Percentiles rank a stretch among this genome's conserved stretches.
phyloP scores from a whole-genome alignment of 306 rosid species.

The Canavalia gladiata region DNA sequence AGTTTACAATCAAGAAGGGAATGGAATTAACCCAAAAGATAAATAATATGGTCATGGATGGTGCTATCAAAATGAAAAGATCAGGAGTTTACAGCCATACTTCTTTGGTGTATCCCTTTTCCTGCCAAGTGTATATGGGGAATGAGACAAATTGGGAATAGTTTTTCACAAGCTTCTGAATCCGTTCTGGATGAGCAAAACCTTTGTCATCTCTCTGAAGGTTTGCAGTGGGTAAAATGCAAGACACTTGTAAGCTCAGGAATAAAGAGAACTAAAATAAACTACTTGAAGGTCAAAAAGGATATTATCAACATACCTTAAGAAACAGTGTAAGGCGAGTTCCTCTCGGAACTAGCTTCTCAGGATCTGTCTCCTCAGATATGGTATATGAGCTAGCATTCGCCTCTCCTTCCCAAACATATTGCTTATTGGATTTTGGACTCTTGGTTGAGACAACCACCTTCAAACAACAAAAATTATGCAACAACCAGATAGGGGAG shows the following conservation, averaged over 20 bases:
- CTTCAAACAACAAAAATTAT: slow-evolving; percentile 56
- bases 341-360: slow-evolving; percentile 88
- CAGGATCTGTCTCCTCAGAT: slow-evolving; percentile 89
- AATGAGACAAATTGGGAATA: slow-evolving; percentile 95
- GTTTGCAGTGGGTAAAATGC: not conserved
- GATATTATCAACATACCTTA: slow-evolving; percentile 58
- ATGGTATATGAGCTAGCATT: slow-evolving; percentile 93
- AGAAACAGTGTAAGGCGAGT: slow-evolving; percentile 85
- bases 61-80: slow-evolving; percentile 12
- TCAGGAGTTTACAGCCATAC: slow-evolving; percentile 48
- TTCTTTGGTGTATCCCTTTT: slow-evolving; percentile 91
- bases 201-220: slow-evolving; percentile 89
- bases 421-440: slow-evolving; percentile 90
- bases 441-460: slow-evolving; percentile 93
- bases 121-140: slow-evolving; percentile 97
- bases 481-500: slow-evolving; percentile 2
- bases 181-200: slow-evolving; percentile 89
- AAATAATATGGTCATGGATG: slow-evolving; percentile 1
- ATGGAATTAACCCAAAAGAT: not conserved
- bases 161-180: slow-evolving; percentile 89
- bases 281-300: not conserved
- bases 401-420: slow-evolving; percentile 98
- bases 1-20: not conserved
- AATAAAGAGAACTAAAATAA: slow-evolving; percentile 23
- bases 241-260: slow-evolving; percentile 34